Evolutionary conservation across 306 rosid genomes (phyloP), one percentile per base, ranked within the genome.

Genomic region (Vigna unguiculata): DNA sequence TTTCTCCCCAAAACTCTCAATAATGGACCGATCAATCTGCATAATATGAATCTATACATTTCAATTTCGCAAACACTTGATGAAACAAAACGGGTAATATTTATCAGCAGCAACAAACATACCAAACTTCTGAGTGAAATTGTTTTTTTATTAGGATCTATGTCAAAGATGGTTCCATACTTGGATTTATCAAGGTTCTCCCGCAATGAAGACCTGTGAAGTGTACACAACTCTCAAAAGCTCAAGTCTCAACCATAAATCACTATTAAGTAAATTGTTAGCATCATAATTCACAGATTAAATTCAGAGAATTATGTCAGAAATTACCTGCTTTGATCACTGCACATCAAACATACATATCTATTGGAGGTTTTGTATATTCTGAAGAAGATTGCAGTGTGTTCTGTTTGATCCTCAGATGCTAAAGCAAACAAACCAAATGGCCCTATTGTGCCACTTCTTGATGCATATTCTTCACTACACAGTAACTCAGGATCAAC

Each of bases 51-150:
- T 11, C 10, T 24, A 19, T 30, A 34, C 11, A 25, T 45, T 19
- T 61, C 25, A 58, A 8, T 58, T 71, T 19, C 22, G 55, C 21
- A 76, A 19, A 16, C 19, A 22, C 78, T 41, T 64, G 6, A 72
- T 59, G 11, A 19, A 64, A 21, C 11, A 48, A 30, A 4, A 13
- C 12, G 48, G 15, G 24, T 16, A 47, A 75, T 54, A 76, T 17
- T 49, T 22, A 4, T 49, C 1, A 47, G n/a, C 15, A 67, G 10
- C 3, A 4, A 69, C 16, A n/a, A 9, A 70, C 86, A 10, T 82
- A 91, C 95, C 95, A 91, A 78, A 80, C 54, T 89, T 86, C 95
- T 85, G 13, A 91, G 85, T 63, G 95, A 86, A 59, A 91, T 70
- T 3, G 79, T 75, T 78, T 77, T 84, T 15, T 19, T 80, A 21